These are phyloP conservation scores for Crucibulum laeve DNA, from an alignment of 768 basidiomycete species.

Conservation along the genomic window DNA sequence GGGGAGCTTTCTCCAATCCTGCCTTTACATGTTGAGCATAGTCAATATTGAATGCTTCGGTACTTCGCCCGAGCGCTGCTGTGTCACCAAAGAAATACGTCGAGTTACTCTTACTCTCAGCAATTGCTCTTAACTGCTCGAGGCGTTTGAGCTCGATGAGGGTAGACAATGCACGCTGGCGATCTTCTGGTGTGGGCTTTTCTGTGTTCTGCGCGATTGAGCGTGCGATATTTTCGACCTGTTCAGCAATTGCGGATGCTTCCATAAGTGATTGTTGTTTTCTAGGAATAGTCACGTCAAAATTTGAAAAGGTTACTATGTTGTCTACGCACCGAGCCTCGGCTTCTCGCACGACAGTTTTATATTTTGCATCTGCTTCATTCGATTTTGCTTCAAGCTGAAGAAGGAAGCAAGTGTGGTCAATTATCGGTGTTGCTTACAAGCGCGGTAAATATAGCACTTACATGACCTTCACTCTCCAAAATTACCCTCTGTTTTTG, in stretches of 20 bases:
- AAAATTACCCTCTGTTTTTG: slow-evolving; percentile 53
- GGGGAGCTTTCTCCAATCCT: slow-evolving; percentile 13
- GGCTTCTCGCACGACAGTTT: slow-evolving; percentile 45
- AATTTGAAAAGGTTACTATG: not conserved
- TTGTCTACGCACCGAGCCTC: slow-evolving; percentile 33
- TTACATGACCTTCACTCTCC: slow-evolving; percentile 48
- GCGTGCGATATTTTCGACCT: slow-evolving; percentile 40
- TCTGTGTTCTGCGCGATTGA: slow-evolving; percentile 30
- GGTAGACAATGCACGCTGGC: slow-evolving; percentile 32
- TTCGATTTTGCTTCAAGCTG: slow-evolving; percentile 47
- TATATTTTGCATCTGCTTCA: slow-evolving; percentile 50
- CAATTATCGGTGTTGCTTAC: not conserved
- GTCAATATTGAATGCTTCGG: slow-evolving; percentile 42
- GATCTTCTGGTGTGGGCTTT: slow-evolving; percentile 25
- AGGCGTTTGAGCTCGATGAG: slow-evolving; percentile 46
- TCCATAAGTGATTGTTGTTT: slow-evolving; percentile 41
- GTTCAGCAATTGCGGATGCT: slow-evolving; percentile 41
- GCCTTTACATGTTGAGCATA: slow-evolving; percentile 43
- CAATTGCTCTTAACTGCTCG: slow-evolving; percentile 51
- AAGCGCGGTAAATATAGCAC: slow-evolving; percentile 8
- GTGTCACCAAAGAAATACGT: slow-evolving; percentile 57
- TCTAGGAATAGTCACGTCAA: not conserved
- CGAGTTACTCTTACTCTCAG: slow-evolving; percentile 41
- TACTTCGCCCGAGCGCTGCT: slow-evolving; percentile 24
- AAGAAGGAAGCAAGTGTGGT: not conserved